Evolutionary conservation across 2,329 filamentous ascomycete species (phyloP), one percentile per base, ranked within the genome.

Genomic region (Monilinia laxa): DNA sequence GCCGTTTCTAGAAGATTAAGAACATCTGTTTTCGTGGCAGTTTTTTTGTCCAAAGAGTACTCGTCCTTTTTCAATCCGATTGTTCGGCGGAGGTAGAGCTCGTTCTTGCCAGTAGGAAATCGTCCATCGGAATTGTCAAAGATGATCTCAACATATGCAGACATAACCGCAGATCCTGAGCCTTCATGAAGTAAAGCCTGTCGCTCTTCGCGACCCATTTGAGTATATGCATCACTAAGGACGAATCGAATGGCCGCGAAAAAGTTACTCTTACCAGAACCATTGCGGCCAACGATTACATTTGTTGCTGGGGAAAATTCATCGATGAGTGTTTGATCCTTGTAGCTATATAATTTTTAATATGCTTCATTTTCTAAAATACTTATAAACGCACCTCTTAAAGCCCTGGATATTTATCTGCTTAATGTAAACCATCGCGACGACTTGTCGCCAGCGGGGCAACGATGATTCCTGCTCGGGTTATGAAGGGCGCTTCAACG

Each of bases 331-430:
- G 93, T 98, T 79, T 99, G 96, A 77, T 99, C 94, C 84, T 99
- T 99, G 87, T 99, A 99, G 85, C 93, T 97, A 75, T 66, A 56
- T 70, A 66, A 31, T 10, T 62, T 35, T 40, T 28, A 53, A 49
- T 71, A 67, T 73, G 70, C n/a, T 42, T 52, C 57, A 40, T 55
- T n/a, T 16, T 23, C 18, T 20, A 25, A n/a, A 11, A 2, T 42
- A 23, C 53, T 11, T 14, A 1, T 23, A 56, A 9, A 76, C 80
- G 73, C 79, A 96, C 93, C 93, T 97, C 82, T 99, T 99, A 82
- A 99, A 99, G 87, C 95, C 95, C 80, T 99, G 95, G 78, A 99
- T 98, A 79, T 97, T 98, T 79, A 98, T 97, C 83, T 99, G 95
- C 80, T 99, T 99, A 85, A 99, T 97, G 83, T 96, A 95, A 93